phyloP scores from a whole-genome alignment of 208 protist species.

The Novymonas esmeraldas region DNA sequence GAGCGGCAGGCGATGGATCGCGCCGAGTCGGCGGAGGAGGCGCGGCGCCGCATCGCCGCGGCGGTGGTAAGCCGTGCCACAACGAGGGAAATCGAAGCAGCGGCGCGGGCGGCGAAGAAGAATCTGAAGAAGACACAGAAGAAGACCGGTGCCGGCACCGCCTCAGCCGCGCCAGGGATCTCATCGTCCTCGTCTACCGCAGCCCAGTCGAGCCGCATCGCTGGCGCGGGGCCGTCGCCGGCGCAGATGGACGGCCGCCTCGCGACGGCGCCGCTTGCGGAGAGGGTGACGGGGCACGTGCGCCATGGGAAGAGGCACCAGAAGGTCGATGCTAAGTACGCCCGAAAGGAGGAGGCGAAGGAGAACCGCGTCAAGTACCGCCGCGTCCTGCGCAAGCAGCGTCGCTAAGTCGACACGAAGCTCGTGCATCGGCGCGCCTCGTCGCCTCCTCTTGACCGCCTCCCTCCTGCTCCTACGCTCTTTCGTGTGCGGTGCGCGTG shows the following conservation, averaged over 20 bases:
- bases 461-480: too few species aligned
- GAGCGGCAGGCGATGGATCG: conserved; percentile 27
- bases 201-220: neutral
- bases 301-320: conserved; percentile 22
- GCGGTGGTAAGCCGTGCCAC: conserved; percentile 63
- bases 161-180: neutral
- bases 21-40: conserved; percentile 44
- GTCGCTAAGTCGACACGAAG: neutral
- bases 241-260: neutral
- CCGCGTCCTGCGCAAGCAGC: conserved; percentile 25
- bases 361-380: conserved; percentile 34
- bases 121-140: conserved; percentile 13
- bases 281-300: neutral
- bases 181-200: neutral
- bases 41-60: conserved; percentile 62
- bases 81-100: conserved; percentile 56
- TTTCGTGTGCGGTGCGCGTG: too few species aligned
- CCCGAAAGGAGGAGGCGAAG: conserved; percentile 39
- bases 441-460: neutral
- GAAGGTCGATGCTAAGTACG: conserved; percentile 43
- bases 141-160: neutral
- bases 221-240: neutral
- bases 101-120: conserved; percentile 30
- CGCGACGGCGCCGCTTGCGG: neutral
- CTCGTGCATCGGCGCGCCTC: neutral